Base-by-base conservation (phyloP, 805 yeast species). In the Ogataea nonfermentans region DNA sequence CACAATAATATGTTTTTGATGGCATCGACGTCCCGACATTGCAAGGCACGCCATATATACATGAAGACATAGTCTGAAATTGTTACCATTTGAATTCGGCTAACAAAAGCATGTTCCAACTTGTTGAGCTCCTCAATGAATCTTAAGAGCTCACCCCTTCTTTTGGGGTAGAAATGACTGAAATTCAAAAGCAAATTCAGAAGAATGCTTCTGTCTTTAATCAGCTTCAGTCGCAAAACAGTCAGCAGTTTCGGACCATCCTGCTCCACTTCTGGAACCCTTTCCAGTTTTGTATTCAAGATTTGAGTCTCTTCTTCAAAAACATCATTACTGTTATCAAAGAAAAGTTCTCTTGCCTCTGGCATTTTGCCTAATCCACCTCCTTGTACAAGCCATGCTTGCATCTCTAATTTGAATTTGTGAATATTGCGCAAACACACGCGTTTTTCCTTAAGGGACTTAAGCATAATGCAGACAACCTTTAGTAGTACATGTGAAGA, bases 381-480 rank as follows among this genome's bases (percentile, higher is more conserved):
- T 86, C 87, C 81, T 40, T 73, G 75, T 46, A 83, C 68, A 34
- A 83, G 60, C 24, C 83, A 62, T 7, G 77, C 70, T 49, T 79
- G 83, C 15, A 83, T 55, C 48, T 80, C 87, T 39, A 76, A 69
- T 7, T 70, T 63, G 52, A 77, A 80, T 46, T 80, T 84, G 10
- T 73, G 67, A 30, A 68, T 67, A 24, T 64, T 63, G 14, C 76
- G 55, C 24, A 66, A 65, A 67, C 47, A 38, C 8, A 76, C 56
- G 0, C 67, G 69, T 39, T 70, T 61, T 16, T 62, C 63, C 12
- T 75, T 64, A 31, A 83, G 63, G 22, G 75, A 74, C 34, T 66
- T 68, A 12, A 83, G 63, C 84, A 84, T 77, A 33, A 81, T 56
- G 57, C 90, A 82, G 16, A 82, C 69, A 30, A 81, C 53, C 42